Evolutionary conservation across 805 yeast genomes (phyloP).

Genomic region (Tetrapisispora pingtungensis): DNA sequence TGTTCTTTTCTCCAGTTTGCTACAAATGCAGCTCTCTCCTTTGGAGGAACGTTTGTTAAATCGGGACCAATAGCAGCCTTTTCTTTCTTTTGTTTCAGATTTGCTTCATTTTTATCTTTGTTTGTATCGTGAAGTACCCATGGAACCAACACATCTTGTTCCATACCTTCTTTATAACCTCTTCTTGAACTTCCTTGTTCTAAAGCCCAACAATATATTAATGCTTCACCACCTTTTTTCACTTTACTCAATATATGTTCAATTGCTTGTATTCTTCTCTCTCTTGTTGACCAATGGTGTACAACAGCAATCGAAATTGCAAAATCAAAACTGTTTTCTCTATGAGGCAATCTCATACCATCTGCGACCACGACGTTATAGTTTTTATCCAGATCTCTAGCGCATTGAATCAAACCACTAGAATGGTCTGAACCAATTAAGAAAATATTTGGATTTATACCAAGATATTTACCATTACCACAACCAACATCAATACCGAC

Average conservation of each 20-base stretch:
- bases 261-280: slow-evolving; percentile 71
- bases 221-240: slow-evolving; percentile 50
- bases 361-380: slow-evolving; percentile 69
- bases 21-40: slow-evolving; percentile 22
- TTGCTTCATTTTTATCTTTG: slow-evolving; percentile 11
- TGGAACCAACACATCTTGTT: slow-evolving; percentile 89
- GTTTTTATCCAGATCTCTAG: slow-evolving; percentile 31
- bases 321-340: slow-evolving; percentile 47
- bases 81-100: slow-evolving; percentile 3
- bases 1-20: slow-evolving; percentile 18
- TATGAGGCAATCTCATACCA: slow-evolving; percentile 59
- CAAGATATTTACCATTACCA: slow-evolving; percentile 90
- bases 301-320: slow-evolving; percentile 93
- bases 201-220: slow-evolving; percentile 93
- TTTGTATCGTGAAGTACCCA: slow-evolving; percentile 65
- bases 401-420: slow-evolving; percentile 57
- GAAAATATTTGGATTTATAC: slow-evolving; percentile 55
- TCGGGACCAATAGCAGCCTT: slow-evolving; percentile 17
- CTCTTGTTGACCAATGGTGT: slow-evolving; percentile 85
- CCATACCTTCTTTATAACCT: slow-evolving; percentile 86
- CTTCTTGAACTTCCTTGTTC: slow-evolving; percentile 83
- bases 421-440: slow-evolving; percentile 71
- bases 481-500: slow-evolving; percentile 93
- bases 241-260: slow-evolving; percentile 53
- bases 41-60: slow-evolving; percentile 18